Evolutionary conservation across 176 grass and related monocot species (phyloP), one percentile per base, ranked within the genome.

Genomic region (Raddia distichophylla): DNA sequence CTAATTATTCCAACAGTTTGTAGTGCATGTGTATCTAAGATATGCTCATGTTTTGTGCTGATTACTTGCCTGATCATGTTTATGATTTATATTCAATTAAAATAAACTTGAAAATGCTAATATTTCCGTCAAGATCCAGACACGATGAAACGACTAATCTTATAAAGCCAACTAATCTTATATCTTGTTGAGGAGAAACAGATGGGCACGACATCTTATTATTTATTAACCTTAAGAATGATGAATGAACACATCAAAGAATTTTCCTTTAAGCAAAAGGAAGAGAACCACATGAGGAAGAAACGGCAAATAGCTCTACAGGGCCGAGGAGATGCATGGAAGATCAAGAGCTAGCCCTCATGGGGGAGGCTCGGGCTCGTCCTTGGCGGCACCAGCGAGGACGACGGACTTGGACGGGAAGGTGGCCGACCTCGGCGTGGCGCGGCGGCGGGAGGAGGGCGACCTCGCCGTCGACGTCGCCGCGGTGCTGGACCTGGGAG

Each of bases 401-500:
- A 27, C 27, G 77, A 33, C 16, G 42, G 77, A 74, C 60, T 54
- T 77, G 69, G 84, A 54, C 16, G 10, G 15, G 46, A 73, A 42
- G 53, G 73, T 37, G 1, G 62, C 61, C 13, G 70, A 68, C 9
- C 45, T 75, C 11, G 79, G 53, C 64, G 73, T 77, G 72, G 56
- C 65, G 15, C 3, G 15, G 12, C 37, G 15, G 13, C 20, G 15
- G 13, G 8, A 43, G 17, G 80, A 82, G 45, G 69, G n/a, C 15
- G 79, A 44, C 5, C 13, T 40, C 27, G 27, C 27, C 27, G 27
- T 27, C 27, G 27, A 0, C 27, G 27, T 27, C 27, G 27, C 27
- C 27, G 27, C 2, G 37, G 37, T 40, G 20, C 70, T 51, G n/a
- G 82, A 60, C 69, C 78, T 86, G 2, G 83, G 88, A 27, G 27